These are phyloP conservation scores for Solanum tacnaense DNA, from an alignment of 257 asterid species.

Conservation along the genomic window DNA sequence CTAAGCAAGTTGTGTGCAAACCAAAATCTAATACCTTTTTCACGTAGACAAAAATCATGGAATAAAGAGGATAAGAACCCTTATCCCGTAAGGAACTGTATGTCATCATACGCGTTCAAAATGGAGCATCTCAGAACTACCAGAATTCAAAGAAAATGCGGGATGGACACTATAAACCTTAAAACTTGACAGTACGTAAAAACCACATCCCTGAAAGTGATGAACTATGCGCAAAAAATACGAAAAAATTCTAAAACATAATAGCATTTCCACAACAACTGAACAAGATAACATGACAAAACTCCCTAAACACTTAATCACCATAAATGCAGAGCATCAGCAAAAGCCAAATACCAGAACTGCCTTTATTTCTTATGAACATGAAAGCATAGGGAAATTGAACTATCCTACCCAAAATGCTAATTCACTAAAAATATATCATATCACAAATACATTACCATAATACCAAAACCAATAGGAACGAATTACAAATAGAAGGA, in stretches of 20 bases:
- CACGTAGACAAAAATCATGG: not conserved
- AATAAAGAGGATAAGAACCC: no score
- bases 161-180: no score
- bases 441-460: not conserved
- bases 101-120: no score
- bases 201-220: no score
- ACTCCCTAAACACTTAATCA: not conserved
- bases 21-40: no score
- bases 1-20: no score
- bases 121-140: no score
- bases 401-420: not conserved
- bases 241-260: not conserved
- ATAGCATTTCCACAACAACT: not conserved
- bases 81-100: no score
- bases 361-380: not conserved
- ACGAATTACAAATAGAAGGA: not conserved
- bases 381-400: not conserved
- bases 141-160: no score
- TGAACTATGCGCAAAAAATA: not conserved
- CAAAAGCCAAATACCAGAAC: not conserved
- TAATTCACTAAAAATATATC: not conserved
- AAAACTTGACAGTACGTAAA: no score
- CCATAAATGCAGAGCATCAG: not conserved
- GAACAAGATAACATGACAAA: not conserved
- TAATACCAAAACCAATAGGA: not conserved